Evolutionary conservation across 768 basidiomycete genomes (phyloP).

Genomic region (Lactarius psammicola): DNA sequence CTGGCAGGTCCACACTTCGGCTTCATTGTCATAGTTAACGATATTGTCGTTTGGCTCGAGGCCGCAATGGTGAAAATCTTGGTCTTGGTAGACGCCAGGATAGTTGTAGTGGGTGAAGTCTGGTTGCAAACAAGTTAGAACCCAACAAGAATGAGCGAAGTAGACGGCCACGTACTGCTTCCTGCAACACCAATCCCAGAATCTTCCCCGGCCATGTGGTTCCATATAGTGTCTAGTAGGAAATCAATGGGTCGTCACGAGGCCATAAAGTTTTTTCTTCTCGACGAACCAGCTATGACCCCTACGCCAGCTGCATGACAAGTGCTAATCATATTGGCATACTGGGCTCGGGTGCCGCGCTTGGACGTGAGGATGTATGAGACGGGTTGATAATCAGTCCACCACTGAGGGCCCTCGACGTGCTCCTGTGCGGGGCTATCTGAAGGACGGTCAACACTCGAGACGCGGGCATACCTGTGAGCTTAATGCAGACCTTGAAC

Average conservation of each 20-base stretch:
- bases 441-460: constrained; percentile 18
- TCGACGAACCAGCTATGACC: constrained; percentile 39
- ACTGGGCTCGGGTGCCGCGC: constrained; percentile 58
- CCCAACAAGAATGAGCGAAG: no score
- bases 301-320: constrained; percentile 42
- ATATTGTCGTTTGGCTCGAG: constrained; percentile 52
- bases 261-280: constrained; percentile 16
- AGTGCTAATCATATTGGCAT: constrained; percentile 39
- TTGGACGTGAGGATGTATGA: constrained; percentile 66
- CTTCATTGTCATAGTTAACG: constrained; percentile 50
- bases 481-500: constrained; percentile 50
- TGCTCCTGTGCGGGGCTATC: constrained; percentile 58
- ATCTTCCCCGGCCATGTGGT: constrained; percentile 59
- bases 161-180: constrained; percentile 1
- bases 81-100: constrained; percentile 32
- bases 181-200: constrained; percentile 38
- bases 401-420: constrained; percentile 59
- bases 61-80: constrained; percentile 67
- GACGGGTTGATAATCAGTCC: constrained; percentile 72
- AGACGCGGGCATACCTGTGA: not conserved
- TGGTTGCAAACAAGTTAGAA: not conserved
- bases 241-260: constrained; percentile 32
- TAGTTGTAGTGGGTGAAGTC: constrained; percentile 51
- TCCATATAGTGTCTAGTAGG: constrained; percentile 53
- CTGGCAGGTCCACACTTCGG: constrained; percentile 50